Percentiles rank a stretch among this genome's conserved stretches.
Evolutionary conservation across 1,284 basidiomycete species (phyloP).

Genomic region (Pisolithus thermaeus): DNA sequence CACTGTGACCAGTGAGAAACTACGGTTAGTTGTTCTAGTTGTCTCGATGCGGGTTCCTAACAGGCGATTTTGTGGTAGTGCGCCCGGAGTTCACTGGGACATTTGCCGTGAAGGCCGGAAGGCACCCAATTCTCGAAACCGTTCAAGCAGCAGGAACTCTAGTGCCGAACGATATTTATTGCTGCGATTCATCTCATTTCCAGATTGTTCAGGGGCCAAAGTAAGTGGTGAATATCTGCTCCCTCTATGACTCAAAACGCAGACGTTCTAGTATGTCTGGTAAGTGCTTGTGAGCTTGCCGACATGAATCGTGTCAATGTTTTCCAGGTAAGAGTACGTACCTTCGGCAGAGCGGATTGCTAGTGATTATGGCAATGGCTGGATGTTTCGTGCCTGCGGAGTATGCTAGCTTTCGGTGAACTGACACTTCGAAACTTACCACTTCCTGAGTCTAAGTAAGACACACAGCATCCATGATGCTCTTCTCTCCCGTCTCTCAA

Average conservation of each 20-base stretch:
- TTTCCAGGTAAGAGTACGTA: slow-evolving; percentile 84
- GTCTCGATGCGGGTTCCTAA: background rate
- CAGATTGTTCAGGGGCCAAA: slow-evolving; percentile 88
- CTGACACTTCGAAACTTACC: slow-evolving; percentile 1
- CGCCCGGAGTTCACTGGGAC: slow-evolving; percentile 86
- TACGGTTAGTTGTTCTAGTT: slow-evolving; percentile 45
- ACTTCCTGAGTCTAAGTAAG: background rate
- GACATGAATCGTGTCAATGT: too few relatives aligned
- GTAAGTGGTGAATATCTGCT: slow-evolving; percentile 38
- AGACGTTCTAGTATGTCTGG: slow-evolving; percentile 68
- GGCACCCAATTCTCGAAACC: slow-evolving; percentile 82
- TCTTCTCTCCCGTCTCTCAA: slow-evolving; percentile 82
- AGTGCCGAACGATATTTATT: slow-evolving; percentile 85
- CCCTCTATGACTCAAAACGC: background rate
- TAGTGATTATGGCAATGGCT: slow-evolving; percentile 82
- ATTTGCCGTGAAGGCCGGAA: slow-evolving; percentile 78
- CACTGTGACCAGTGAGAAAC: slow-evolving; percentile 49
- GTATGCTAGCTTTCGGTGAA: slow-evolving; percentile 76
- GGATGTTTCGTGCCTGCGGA: slow-evolving; percentile 91
- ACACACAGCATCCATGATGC: slow-evolving; percentile 67
- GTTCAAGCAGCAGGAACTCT: slow-evolving; percentile 64
- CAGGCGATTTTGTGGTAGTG: slow-evolving; percentile 37
- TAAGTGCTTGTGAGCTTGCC: slow-evolving; percentile 17
- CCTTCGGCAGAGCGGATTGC: slow-evolving; percentile 78
- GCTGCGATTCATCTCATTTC: slow-evolving; percentile 74